These are phyloP conservation scores for Laetiporus sulphureus DNA, from an alignment of 1,284 basidiomycete species.

Conservation along the genomic window DNA sequence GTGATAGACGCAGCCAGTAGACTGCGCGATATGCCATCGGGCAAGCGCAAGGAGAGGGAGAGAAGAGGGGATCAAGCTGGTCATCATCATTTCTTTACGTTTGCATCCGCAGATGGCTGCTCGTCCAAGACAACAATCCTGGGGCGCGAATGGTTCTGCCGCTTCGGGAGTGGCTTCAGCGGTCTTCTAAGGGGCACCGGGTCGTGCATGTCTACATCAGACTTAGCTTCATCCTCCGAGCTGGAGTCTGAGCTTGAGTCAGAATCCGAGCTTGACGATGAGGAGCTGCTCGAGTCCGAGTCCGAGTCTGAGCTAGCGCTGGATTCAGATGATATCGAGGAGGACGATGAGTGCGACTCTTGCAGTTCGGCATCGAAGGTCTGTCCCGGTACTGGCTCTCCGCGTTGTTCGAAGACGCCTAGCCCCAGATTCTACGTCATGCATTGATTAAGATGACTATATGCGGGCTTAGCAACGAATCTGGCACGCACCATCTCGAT, in stretches of 20 bases:
- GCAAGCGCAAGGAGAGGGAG: too few relatives aligned
- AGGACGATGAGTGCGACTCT: slow-evolving; percentile 4
- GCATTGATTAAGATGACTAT: slow-evolving; percentile 1
- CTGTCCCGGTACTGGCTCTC: slow-evolving; percentile 4
- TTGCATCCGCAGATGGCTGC: too few relatives aligned
- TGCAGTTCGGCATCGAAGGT: neutral
- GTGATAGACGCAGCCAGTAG: too few relatives aligned
- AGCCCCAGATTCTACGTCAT: slow-evolving; percentile 51
- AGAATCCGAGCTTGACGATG: slow-evolving; percentile 13
- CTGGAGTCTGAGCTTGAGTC: slow-evolving; percentile 12
- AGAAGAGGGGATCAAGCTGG: too few relatives aligned
- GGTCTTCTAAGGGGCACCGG: slow-evolving; percentile 11
- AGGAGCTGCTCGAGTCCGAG: slow-evolving; percentile 15
- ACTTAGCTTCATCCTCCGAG: slow-evolving; percentile 10
- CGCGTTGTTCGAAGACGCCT: slow-evolving; percentile 51
- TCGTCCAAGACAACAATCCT: slow-evolving; percentile 19
- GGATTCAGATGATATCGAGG: too few relatives aligned
- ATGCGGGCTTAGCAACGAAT: neutral
- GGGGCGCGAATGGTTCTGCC: slow-evolving; percentile 14
- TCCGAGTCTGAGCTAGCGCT: slow-evolving; percentile 8
- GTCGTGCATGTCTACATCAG: slow-evolving; percentile 10
- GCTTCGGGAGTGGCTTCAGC: slow-evolving; percentile 22
- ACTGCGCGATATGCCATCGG: too few relatives aligned
- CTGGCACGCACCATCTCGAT: slow-evolving; percentile 55
- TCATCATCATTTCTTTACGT: too few relatives aligned